Percentiles rank a stretch among this genome's conserved stretches.
These are phyloP conservation scores for Lepidium didymum DNA, from an alignment of 345 rosid genomes.

Conservation along the genomic window DNA sequence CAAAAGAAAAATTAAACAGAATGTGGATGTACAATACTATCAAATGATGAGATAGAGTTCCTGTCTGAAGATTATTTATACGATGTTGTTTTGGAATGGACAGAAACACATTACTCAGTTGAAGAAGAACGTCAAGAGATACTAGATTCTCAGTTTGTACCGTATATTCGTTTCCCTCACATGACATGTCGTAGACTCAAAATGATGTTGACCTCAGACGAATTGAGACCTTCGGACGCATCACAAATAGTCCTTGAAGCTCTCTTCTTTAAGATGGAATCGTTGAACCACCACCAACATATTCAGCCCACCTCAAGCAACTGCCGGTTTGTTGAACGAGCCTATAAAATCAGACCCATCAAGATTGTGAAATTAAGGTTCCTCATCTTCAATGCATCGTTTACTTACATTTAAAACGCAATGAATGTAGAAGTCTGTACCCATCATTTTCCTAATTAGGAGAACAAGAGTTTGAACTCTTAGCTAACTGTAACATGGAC, in stretches of 20 bases:
- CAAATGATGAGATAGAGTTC: constrained; percentile 58
- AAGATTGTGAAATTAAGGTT: constrained; percentile 68
- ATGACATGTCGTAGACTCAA: constrained; percentile 67
- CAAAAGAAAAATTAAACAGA: no score
- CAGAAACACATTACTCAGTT: constrained; percentile 54
- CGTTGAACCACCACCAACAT: constrained; percentile 41
- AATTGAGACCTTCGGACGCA: constrained; percentile 49
- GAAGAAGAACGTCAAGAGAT: constrained; percentile 55
- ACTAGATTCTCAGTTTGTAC: constrained; percentile 49
- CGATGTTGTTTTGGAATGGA: constrained; percentile 69
- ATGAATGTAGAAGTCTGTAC: constrained; percentile 50
- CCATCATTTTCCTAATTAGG: constrained; percentile 68
- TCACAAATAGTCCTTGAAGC: constrained; percentile 64
- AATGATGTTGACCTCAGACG: constrained; percentile 61
- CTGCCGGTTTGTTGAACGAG: constrained; percentile 59
- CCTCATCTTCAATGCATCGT: constrained; percentile 69
- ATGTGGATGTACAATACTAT: constrained; percentile 27
- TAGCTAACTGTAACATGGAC: constrained; percentile 64
- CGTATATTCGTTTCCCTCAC: constrained; percentile 65
- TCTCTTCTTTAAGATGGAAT: constrained; percentile 71
- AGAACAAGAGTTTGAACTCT: constrained; percentile 61
- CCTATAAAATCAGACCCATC: constrained; percentile 64
- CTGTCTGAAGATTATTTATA: constrained; percentile 69
- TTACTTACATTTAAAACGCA: constrained; percentile 65
- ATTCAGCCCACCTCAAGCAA: constrained; percentile 20